phyloP scores from a whole-genome alignment of 2,329 filamentous ascomycete genomes.

The Alternaria sp. region DNA sequence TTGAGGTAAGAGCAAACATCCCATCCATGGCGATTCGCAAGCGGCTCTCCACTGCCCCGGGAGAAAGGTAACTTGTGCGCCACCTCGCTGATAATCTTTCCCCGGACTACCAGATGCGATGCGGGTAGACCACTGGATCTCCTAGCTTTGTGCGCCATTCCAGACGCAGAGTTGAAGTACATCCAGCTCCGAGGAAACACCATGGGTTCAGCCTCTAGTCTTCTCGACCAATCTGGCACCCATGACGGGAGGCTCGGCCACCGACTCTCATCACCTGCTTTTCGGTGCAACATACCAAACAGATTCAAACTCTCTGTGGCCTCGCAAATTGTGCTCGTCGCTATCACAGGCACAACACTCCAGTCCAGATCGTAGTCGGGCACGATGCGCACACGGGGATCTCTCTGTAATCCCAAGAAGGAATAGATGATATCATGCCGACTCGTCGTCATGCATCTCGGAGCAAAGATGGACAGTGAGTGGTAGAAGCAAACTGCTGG shows the following conservation, averaged over 20 bases:
- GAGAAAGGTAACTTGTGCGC: not conserved
- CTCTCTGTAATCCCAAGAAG: not conserved
- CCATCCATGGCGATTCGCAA: not conserved
- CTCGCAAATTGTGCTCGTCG: not conserved
- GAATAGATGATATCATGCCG: not conserved
- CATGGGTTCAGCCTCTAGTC: not conserved
- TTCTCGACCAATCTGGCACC: constrained; percentile 1
- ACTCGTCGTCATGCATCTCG: not conserved
- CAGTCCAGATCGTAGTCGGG: not conserved
- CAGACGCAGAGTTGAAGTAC: not conserved
- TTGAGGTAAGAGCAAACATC: not conserved
- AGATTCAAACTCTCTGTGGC: not conserved
- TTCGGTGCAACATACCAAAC: not conserved
- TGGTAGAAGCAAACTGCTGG: not conserved
- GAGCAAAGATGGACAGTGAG: not conserved
- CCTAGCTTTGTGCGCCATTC: not conserved
- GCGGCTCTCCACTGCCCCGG: too few species aligned
- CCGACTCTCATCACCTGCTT: not conserved
- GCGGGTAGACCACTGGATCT: not conserved
- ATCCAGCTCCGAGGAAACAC: constrained; percentile 2
- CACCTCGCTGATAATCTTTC: not conserved
- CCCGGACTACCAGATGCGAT: not conserved
- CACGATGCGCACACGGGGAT: not conserved
- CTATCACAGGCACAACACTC: not conserved
- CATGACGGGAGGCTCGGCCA: not conserved